A percentile compares a stretch with the other conserved stretches of the same genome.
phyloP scores from a whole-genome alignment of 768 basidiomycete genomes.

The Phanerochaete carnosa region DNA sequence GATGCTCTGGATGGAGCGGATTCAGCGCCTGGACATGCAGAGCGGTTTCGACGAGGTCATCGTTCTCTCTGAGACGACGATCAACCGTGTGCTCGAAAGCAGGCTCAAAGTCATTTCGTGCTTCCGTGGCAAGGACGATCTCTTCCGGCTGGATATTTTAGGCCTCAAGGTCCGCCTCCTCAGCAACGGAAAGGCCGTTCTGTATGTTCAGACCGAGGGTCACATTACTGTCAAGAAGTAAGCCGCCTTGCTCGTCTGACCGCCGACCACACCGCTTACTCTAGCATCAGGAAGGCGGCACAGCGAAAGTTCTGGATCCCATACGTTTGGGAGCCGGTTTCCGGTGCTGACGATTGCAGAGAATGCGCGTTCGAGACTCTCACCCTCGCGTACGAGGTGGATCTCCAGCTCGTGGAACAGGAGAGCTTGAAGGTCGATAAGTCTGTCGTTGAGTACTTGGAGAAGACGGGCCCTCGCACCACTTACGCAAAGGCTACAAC shows the following conservation, averaged over 20 bases:
- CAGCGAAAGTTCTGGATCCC: not conserved
- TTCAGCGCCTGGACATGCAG: not conserved
- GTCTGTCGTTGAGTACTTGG: not conserved
- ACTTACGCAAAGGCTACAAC: not conserved
- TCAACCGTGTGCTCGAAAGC: not conserved
- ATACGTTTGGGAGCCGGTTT: not conserved
- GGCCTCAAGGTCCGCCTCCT: constrained; percentile 13
- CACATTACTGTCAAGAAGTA: constrained; percentile 10
- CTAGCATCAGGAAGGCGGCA: not conserved
- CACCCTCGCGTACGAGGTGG: constrained; percentile 28
- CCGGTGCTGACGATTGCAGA: not conserved
- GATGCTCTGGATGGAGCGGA: not conserved
- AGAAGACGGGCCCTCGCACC: constrained; percentile 7
- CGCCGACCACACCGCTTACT: not conserved
- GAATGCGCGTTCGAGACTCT: constrained; percentile 7
- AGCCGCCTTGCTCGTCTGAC: not conserved
- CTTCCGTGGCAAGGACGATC: not conserved
- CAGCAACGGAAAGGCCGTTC: constrained; percentile 14
- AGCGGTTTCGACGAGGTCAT: not conserved
- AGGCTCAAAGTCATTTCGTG: not conserved
- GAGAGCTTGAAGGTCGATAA: not conserved
- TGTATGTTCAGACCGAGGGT: constrained; percentile 14
- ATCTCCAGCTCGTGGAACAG: constrained; percentile 16
- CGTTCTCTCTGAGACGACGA: not conserved
- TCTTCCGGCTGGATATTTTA: constrained; percentile 12